Conservation (phyloP, 1,284 basidiomycete species). For the Pseudozyma hubeiensis region DNA sequence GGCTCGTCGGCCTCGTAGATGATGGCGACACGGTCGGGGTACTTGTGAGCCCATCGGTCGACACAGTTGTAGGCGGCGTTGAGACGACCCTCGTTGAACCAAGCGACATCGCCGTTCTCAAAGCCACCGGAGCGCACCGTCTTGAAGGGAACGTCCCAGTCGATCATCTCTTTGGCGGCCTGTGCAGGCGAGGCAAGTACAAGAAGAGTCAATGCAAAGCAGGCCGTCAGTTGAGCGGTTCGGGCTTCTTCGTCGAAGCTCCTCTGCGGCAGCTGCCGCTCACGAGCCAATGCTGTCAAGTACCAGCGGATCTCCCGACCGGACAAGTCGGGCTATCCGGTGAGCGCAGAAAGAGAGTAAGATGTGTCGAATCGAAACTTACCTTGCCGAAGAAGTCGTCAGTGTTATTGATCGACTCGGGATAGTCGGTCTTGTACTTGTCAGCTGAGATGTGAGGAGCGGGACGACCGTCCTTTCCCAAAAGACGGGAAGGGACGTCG, state of each 20-base stretch:
- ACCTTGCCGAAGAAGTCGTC: constrained; percentile 63
- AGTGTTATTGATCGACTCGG: constrained; percentile 54
- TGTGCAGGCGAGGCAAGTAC: constrained; percentile 65
- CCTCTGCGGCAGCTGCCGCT: neutral
- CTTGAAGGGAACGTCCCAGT: constrained; percentile 92
- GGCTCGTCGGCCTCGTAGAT: constrained; percentile 99
- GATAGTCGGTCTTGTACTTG: constrained; percentile 55
- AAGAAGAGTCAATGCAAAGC: too few relatives aligned
- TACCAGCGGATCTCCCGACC: too few relatives aligned
- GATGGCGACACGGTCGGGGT: constrained; percentile 93
- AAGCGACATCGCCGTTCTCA: constrained; percentile 86
- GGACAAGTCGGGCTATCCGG: too few relatives aligned
- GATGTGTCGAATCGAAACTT: constrained; percentile 11
- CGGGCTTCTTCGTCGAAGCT: neutral
- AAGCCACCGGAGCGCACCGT: constrained; percentile 88
- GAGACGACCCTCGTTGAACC: constrained; percentile 77
- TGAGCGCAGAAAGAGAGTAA: too few relatives aligned
- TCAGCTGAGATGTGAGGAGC: constrained; percentile 54
- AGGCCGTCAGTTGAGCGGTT: too few relatives aligned
- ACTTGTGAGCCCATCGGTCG: constrained; percentile 91
- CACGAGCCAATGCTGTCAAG: too few relatives aligned
- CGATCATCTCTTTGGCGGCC: constrained; percentile 82
- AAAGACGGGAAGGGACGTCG: constrained; percentile 57
- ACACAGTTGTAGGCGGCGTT: constrained; percentile 95
- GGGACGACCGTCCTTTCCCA: constrained; percentile 56